Conservation (phyloP, 345 rosid species). For the Syzygium oleosum region DNA sequence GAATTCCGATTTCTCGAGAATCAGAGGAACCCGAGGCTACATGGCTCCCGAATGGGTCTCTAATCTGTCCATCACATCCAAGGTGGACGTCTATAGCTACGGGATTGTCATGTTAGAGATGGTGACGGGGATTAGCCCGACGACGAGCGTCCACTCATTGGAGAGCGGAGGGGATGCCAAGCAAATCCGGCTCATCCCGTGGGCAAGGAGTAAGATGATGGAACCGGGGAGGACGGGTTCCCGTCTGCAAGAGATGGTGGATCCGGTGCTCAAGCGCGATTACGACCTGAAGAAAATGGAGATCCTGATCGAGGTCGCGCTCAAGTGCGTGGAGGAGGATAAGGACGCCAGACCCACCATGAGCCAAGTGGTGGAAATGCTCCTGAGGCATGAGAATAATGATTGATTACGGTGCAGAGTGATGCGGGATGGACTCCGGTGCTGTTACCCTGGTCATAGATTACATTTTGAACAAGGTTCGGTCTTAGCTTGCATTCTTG, state of each 20-base stretch:
- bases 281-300: slow-evolving; percentile 7
- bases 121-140: slow-evolving; percentile 16
- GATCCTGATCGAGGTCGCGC: slow-evolving; percentile 9
- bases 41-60: slow-evolving; percentile 23
- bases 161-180: background rate
- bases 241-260: slow-evolving; percentile 14
- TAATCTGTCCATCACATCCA: slow-evolving; percentile 4
- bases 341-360: slow-evolving; percentile 22
- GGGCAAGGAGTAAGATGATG: slow-evolving; percentile 15
- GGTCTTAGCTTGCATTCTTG: background rate
- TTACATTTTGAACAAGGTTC: background rate
- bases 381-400: background rate
- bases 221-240: background rate
- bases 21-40: slow-evolving; percentile 21
- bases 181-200: slow-evolving; percentile 11
- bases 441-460: too few species aligned
- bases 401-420: background rate
- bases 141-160: background rate
- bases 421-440: background rate
- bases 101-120: slow-evolving; percentile 33
- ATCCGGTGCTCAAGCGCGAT: slow-evolving; percentile 1
- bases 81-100: slow-evolving; percentile 37
- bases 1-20: slow-evolving; percentile 5
- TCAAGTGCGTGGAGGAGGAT: slow-evolving; percentile 24
- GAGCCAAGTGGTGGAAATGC: slow-evolving; percentile 19